Base-by-base conservation (phyloP, 495 filamentous ascomycete species). In the Podospora anserina region DNA sequence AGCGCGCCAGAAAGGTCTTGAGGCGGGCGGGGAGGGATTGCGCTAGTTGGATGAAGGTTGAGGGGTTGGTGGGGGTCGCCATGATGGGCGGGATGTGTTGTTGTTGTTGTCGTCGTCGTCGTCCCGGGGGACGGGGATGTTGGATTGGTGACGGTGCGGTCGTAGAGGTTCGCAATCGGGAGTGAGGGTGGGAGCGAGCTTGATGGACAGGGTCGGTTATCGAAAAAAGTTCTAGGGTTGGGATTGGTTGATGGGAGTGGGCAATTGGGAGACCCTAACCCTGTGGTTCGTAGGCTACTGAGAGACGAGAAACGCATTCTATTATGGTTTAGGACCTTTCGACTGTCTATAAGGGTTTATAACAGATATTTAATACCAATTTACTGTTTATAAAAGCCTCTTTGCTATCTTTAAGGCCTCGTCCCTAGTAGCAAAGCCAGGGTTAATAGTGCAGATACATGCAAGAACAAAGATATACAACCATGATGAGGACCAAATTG, bases 1-100 rank as follows among this genome's bases (percentile, higher is more conserved):
- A 97, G 68, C 90, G 88, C 49, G 90, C 88, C 79, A 99, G 92
- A 86, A 99, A 97, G 69, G 88, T 88, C 67, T 86, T 86, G n/a
- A 99, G 86, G 19, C 89, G 88, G 20, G 83, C 79, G 18, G 93
- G 95, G 19, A 94, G 85, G 49, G 84, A 77, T 74, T 86, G 82
- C 30, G 89, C 91, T 66, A 93, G 84, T 66, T 83, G 77, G 68
- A 91, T 78, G 73, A 83, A 86, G 66, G 75, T 58, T 44, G 70
- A 80, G 65, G 72, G 23, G 23, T 23, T 23, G 23, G 23, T 23
- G 23, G 23, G 66, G 19, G 76, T 34, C 66, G 75, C 72, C 74
- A 77, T 77, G 28, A 28, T 73, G 34, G 65, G n/a, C 54, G 15
- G 54, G 15, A 13, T 32, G 30, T 32, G 30, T 32, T 32, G 30